phyloP scores from a whole-genome alignment of 2,329 filamentous ascomycete genomes.

The Chaetomiaceae sp. region DNA sequence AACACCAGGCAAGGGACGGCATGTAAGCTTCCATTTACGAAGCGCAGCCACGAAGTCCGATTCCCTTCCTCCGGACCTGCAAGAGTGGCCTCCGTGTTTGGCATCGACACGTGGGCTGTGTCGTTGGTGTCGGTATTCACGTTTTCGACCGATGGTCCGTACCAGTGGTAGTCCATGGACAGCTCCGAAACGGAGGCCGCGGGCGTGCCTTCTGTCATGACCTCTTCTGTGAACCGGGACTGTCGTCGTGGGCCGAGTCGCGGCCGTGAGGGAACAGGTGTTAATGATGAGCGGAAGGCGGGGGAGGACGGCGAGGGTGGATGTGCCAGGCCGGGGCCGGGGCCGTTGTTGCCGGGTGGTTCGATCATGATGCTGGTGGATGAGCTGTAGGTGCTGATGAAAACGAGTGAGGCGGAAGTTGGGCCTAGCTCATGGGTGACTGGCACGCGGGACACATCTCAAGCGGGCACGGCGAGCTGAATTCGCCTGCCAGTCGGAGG shows the following conservation, averaged over 20 bases:
- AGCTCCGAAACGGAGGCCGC: constrained; percentile 23
- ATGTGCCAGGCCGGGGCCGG: background rate
- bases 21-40: constrained; percentile 18
- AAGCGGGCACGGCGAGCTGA: background rate
- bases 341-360: background rate
- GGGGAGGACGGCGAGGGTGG: constrained; percentile 1
- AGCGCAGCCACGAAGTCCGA: constrained; percentile 7
- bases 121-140: constrained; percentile 5
- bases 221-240: constrained; percentile 26
- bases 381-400: background rate
- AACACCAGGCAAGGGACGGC: constrained; percentile 17
- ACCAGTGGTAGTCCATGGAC: constrained; percentile 13
- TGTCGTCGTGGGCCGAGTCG: constrained; percentile 13
- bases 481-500: background rate
- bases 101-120: background rate
- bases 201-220: constrained; percentile 27
- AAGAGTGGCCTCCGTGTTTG: background rate
- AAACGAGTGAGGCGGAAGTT: no score
- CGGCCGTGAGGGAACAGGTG: constrained; percentile 2
- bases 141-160: constrained; percentile 6
- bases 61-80: background rate
- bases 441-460: background rate
- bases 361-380: constrained; percentile 8
- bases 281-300: background rate
- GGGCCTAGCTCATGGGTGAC: background rate